phyloP scores from a whole-genome alignment of 257 asterid species.

The Solanum bulbocastanum region DNA sequence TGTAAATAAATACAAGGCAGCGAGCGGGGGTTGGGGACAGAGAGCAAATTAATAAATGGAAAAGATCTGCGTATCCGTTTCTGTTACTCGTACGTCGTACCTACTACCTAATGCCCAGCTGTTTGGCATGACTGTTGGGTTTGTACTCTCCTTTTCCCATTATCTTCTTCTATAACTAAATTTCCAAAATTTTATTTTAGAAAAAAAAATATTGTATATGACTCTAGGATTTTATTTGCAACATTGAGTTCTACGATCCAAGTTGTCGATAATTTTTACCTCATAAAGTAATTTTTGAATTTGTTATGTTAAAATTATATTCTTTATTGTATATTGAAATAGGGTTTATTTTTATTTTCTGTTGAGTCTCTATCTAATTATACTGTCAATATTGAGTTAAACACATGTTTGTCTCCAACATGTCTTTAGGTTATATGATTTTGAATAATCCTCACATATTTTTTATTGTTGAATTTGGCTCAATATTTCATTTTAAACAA shows the following conservation, averaged over 20 bases:
- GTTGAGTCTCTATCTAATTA: neutral
- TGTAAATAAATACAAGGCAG: neutral
- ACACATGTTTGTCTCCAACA: no score
- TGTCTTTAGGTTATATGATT: no score
- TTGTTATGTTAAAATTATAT: neutral
- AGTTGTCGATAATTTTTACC: neutral
- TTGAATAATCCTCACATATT: neutral
- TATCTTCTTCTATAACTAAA: neutral
- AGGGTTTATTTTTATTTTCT: neutral
- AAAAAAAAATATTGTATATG: no score
- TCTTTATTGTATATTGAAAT: neutral
- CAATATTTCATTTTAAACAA: no score
- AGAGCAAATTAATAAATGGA: neutral
- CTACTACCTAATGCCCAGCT: constrained; percentile 28
- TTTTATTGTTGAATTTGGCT: no score
- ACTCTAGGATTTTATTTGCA: neutral
- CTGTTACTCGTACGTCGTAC: constrained; percentile 28
- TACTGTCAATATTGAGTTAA: neutral
- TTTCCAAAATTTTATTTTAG: no score
- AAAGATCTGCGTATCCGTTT: constrained; percentile 17
- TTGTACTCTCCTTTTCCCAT: neutral
- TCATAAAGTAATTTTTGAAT: neutral
- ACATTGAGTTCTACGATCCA: neutral
- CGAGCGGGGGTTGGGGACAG: neutral
- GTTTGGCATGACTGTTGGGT: constrained; percentile 14